Percentiles rank a stretch among this genome's conserved stretches.
phyloP scores from a whole-genome alignment of 345 rosid genomes.

The Boechera retrofracta region DNA sequence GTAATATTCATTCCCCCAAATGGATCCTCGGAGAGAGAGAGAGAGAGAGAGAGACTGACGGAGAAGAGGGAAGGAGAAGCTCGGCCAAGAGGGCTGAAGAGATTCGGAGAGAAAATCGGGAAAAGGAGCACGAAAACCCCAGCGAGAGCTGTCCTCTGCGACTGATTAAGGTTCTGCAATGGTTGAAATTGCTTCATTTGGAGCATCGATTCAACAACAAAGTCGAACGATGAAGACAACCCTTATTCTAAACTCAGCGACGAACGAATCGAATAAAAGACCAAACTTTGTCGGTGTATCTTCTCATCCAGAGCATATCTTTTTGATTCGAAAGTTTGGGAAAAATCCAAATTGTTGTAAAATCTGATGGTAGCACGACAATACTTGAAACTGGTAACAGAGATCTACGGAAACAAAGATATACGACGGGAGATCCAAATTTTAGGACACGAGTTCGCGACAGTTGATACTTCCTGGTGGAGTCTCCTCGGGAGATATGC shows the following conservation, averaged over 20 bases:
- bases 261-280: neutral
- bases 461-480: neutral
- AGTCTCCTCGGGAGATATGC: neutral
- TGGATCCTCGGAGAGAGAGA: neutral
- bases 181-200: constrained; percentile 49
- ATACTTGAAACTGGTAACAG: neutral
- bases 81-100: constrained; percentile 70
- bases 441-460: neutral
- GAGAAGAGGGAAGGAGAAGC: constrained; percentile 83
- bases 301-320: neutral
- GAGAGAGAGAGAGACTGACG: constrained; percentile 46
- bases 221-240: constrained; percentile 24
- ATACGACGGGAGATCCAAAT: neutral
- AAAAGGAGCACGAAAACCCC: constrained; percentile 58
- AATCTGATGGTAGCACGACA: neutral
- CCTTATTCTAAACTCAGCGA: constrained; percentile 8
- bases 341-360: constrained; percentile 5
- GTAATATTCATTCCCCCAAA: neutral
- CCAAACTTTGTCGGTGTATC: constrained; percentile 11
- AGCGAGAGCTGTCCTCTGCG: constrained; percentile 56
- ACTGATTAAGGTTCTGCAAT: constrained; percentile 45
- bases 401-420: neutral
- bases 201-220: constrained; percentile 24
- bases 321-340: constrained; percentile 18
- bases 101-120: constrained; percentile 62